Evolutionary conservation across 306 rosid genomes (phyloP), one percentile per base, ranked within the genome.

Genomic region (Quercus bicolor): DNA sequence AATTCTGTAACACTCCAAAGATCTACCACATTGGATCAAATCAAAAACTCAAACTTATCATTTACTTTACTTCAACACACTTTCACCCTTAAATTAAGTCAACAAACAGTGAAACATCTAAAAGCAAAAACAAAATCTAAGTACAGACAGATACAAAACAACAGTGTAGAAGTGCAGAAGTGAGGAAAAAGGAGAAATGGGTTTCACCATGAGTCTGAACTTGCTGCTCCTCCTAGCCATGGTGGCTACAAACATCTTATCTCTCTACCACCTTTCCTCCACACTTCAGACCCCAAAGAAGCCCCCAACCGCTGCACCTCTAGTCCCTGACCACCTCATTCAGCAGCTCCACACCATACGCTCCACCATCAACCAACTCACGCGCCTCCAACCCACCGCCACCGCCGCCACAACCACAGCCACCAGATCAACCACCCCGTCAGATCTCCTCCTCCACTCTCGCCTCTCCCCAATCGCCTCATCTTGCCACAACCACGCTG

Each of bases 231-330:
- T 95, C 3, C 8, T 93, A 33, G 98, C 98, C 29, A 95, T 95
- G 99, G 99, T 92, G 61, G 98, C 97, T 79, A 91, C 99, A 79
- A 95, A 93, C 88, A 93, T 95, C 5, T 89, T 95, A 77, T 95
- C 98, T 8, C 94, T 95, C 65, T 95, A 95, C 85, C 98, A 95
- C 59, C 94, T 95, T 65, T 89, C 99, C 9, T 82, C 99, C 77
- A 88, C 92, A 1, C 70, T 87, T 78, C 93, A 88, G 54, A 75
- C 90, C 37, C 82, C 91, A 4, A 90, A 34, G 16, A 66, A 83
- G 53, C 77, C 91, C 43, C 85, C 96, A 0, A 60, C 83, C 18
- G 55, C 80, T 62, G 82, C 84, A 0, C 82, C 66, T 3, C 88
- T 90, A 0, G 92, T 95, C 51, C 99, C 99, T 2, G 97, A 93